These are phyloP conservation scores for Potentilla sterilis DNA, from an alignment of 306 rosid genomes.

Conservation along the genomic window DNA sequence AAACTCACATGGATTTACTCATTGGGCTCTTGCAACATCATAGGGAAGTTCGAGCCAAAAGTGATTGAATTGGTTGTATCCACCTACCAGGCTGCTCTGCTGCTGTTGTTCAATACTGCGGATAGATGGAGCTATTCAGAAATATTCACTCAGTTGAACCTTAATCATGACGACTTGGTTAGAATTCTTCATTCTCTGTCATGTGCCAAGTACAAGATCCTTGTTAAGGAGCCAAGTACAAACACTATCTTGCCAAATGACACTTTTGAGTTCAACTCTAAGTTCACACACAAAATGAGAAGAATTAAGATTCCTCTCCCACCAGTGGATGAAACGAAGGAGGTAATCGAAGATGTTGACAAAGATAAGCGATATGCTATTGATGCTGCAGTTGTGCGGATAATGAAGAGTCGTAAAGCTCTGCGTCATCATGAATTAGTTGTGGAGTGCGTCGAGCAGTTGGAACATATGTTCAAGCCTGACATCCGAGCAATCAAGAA, in stretches of 20 bases:
- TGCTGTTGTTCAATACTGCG: conserved; percentile 57
- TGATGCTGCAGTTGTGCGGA: conserved; percentile 81
- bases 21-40: conserved; percentile 61
- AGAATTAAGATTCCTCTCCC: conserved; percentile 81
- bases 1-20: conserved; percentile 80
- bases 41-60: conserved; percentile 61
- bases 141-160: conserved; percentile 61
- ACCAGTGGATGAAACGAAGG: conserved; percentile 62
- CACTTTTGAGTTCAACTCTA: conserved; percentile 54
- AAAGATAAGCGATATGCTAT: conserved; percentile 71
- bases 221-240: conserved; percentile 55
- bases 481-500: conserved; percentile 73
- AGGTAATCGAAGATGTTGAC: conserved; percentile 62
- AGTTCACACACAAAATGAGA: conserved; percentile 68
- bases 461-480: conserved; percentile 76
- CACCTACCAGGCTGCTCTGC: conserved; percentile 73
- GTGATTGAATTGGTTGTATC: conserved; percentile 66
- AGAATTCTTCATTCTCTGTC: conserved; percentile 74
- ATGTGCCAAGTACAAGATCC: conserved; percentile 68
- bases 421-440: conserved; percentile 57
- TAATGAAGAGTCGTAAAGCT: conserved; percentile 71
- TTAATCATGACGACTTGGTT: conserved; percentile 45
- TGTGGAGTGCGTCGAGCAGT: conserved; percentile 60
- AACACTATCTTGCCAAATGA: conserved; percentile 47
- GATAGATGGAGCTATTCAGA: conserved; percentile 66